A percentile compares a stretch with the other conserved stretches of the same genome.
phyloP scores from a whole-genome alignment of 1,284 basidiomycete genomes.

The Pseudozyma sp. region DNA sequence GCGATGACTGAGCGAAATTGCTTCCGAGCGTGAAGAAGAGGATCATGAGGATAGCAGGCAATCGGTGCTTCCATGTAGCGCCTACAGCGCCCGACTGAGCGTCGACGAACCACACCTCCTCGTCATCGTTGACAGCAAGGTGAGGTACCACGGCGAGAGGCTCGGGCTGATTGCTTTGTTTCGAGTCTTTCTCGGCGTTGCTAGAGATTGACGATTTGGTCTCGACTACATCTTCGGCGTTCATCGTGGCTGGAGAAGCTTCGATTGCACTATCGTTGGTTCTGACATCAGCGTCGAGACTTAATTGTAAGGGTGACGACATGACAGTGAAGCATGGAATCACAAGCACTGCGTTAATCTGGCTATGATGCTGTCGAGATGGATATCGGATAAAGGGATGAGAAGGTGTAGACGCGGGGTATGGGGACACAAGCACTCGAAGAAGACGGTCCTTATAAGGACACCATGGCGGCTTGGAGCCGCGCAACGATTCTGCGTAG shows the following conservation, averaged over 20 bases:
- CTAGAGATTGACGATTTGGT: conserved; percentile 7
- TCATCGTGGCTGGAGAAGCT: neutral
- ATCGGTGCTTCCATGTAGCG: conserved; percentile 34
- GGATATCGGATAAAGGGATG: too few species aligned
- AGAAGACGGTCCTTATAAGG: too few species aligned
- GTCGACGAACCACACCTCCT: conserved; percentile 7
- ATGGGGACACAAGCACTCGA: too few species aligned
- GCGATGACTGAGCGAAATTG: conserved; percentile 54
- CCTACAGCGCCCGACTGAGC: conserved; percentile 27
- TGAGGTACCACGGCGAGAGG: conserved; percentile 8
- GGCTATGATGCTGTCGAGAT: too few species aligned
- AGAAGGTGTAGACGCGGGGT: too few species aligned
- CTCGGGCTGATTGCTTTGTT: neutral
- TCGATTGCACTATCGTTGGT: neutral
- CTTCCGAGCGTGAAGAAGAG: conserved; percentile 39
- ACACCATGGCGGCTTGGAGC: too few species aligned
- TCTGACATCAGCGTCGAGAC: neutral
- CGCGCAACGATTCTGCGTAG: too few species aligned
- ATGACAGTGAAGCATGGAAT: too few species aligned
- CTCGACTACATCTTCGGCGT: neutral
- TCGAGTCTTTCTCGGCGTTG: conserved; percentile 10
- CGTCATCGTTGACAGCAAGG: conserved; percentile 2
- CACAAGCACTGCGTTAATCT: too few species aligned
- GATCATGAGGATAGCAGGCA: conserved; percentile 32
- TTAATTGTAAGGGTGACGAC: too few species aligned